A percentile compares a stretch with the other conserved stretches of the same genome.
These are phyloP conservation scores for Nothophytophthora sp. DNA, from an alignment of 352 stramenopile species.

Conservation along the genomic window DNA sequence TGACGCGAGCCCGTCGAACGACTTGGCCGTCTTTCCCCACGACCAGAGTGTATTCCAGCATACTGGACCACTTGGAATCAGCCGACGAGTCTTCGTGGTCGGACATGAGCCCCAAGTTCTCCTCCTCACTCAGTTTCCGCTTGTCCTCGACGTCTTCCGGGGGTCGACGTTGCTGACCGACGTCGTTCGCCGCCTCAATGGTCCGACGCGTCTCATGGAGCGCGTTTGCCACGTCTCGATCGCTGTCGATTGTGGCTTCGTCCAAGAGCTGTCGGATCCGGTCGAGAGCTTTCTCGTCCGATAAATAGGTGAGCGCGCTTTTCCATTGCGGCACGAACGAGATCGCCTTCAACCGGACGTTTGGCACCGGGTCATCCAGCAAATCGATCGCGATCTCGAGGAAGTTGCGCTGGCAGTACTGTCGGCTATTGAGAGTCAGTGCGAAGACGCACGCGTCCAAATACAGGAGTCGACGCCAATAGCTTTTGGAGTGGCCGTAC, in stretches of 20 bases:
- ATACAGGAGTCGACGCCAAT: conserved; percentile 76
- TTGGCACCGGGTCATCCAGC: conserved; percentile 71
- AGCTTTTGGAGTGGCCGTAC: conserved; percentile 74
- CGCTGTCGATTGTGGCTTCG: conserved; percentile 52
- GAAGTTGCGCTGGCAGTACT: conserved; percentile 80
- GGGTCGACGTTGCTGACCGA: conserved; percentile 32
- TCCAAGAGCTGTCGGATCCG: conserved; percentile 74
- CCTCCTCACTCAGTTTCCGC: conserved; percentile 56
- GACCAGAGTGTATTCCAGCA: conserved; percentile 86
- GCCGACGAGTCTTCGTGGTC: conserved; percentile 81
- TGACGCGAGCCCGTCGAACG: conserved; percentile 76
- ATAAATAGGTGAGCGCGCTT: conserved; percentile 47
- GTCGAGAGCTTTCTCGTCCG: conserved; percentile 73
- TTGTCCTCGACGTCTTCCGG: conserved; percentile 73
- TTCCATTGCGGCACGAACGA: conserved; percentile 69
- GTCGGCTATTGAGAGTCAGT: conserved; percentile 61
- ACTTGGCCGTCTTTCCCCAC: conserved; percentile 85
- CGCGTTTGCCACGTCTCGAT: conserved; percentile 64
- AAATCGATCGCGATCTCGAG: conserved; percentile 76
- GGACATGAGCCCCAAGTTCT: conserved; percentile 53
- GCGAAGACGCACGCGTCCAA: conserved; percentile 70
- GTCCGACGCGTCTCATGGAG: conserved; percentile 44
- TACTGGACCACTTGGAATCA: conserved; percentile 85
- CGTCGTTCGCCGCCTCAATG: conserved; percentile 44
- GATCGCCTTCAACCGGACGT: conserved; percentile 72